Conservation (phyloP, 768 basidiomycete genomes). For the Xerocomellus amylosporus region DNA sequence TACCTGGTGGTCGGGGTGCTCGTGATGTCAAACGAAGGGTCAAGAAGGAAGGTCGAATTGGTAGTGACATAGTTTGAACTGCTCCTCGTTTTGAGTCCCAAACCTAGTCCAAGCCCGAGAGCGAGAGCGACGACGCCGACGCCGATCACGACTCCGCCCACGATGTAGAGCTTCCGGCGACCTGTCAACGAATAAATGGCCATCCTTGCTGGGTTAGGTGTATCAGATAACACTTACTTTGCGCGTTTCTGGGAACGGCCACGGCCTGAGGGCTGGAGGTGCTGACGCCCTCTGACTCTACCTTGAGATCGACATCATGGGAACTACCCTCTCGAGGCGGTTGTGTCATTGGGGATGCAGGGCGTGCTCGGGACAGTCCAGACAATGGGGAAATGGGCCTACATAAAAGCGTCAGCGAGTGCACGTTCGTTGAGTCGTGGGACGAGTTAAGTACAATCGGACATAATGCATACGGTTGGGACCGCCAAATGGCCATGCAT, state of each 20-base stretch:
- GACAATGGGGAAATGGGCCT: not conserved
- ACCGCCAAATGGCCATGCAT: too few relatives aligned
- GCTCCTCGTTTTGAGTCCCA: constrained; percentile 25
- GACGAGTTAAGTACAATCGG: too few relatives aligned
- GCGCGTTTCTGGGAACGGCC: not conserved
- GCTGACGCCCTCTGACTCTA: constrained; percentile 1
- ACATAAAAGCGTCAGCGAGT: not conserved
- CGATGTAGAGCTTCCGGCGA: constrained; percentile 17
- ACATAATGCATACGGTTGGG: too few relatives aligned
- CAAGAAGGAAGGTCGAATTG: constrained; percentile 31
- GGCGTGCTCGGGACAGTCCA: not conserved
- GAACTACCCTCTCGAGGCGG: constrained; percentile 1
- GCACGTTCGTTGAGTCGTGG: constrained; percentile 18
- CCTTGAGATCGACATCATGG: not conserved
- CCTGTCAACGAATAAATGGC: constrained; percentile 8
- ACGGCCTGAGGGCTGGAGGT: not conserved
- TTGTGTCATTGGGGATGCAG: constrained; percentile 8
- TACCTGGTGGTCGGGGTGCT: constrained; percentile 38
- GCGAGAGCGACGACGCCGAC: constrained; percentile 19
- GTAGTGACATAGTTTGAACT: constrained; percentile 16
- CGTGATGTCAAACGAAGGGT: constrained; percentile 26
- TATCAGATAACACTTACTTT: constrained; percentile 8
- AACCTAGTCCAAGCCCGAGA: constrained; percentile 30
- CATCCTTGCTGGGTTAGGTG: not conserved
- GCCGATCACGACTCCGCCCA: constrained; percentile 13